Percentiles rank a stretch among this genome's conserved stretches.
phyloP scores from a whole-genome alignment of 805 yeast genomes.

The Lipomyces chichibuensis region DNA sequence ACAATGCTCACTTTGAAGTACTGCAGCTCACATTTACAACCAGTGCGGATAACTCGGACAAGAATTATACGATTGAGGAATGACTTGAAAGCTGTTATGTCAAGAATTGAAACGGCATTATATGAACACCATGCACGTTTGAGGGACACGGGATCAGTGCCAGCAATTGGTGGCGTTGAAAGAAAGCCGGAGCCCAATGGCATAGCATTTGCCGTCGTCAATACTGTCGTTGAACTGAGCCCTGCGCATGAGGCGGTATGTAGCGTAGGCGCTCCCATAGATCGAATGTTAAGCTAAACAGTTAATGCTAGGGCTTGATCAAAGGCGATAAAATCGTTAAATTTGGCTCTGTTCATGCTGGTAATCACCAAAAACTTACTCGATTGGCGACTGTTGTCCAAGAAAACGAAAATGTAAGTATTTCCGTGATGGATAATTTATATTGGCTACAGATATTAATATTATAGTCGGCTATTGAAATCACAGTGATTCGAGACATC shows the following conservation, averaged over 20 bases:
- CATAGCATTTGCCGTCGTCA: constrained; percentile 61
- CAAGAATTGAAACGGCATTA: constrained; percentile 53
- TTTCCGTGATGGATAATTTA: background rate
- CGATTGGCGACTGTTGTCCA: constrained; percentile 52
- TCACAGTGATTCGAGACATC: constrained; percentile 39
- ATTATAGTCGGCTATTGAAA: constrained; percentile 34
- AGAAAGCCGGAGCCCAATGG: constrained; percentile 8
- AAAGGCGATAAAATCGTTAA: constrained; percentile 58
- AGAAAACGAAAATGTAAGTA: constrained; percentile 46
- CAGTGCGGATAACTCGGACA: constrained; percentile 61
- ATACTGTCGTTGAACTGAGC: constrained; percentile 53
- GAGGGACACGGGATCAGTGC: constrained; percentile 1
- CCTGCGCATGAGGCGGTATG: constrained; percentile 57
- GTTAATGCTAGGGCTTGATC: constrained; percentile 51
- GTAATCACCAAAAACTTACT: constrained; percentile 57
- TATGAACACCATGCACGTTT: constrained; percentile 48
- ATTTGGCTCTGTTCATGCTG: constrained; percentile 59
- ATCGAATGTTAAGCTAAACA: constrained; percentile 19
- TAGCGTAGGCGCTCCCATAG: background rate
- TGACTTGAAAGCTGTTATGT: constrained; percentile 60
- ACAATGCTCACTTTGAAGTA: background rate
- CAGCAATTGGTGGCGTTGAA: background rate
- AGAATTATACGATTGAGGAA: constrained; percentile 69
- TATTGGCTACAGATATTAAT: background rate
- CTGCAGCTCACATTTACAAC: background rate